phyloP scores from a whole-genome alignment of 1,284 basidiomycete genomes.

The Ustilago lituana region DNA sequence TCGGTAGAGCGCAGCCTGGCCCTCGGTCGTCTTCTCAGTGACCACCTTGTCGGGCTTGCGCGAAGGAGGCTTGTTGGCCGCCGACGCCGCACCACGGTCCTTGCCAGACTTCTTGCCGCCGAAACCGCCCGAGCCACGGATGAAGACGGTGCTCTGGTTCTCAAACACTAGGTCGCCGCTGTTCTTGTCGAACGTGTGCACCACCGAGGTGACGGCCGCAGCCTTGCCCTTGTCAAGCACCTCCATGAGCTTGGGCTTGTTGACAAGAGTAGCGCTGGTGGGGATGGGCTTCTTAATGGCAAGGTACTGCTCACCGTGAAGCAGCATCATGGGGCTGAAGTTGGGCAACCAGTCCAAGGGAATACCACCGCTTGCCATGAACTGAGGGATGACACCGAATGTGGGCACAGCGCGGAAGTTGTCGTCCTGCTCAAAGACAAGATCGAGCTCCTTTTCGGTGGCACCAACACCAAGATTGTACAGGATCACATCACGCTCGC shows the following conservation, averaged over 20 bases:
- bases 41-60: constrained; percentile 63
- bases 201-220: constrained; percentile 50
- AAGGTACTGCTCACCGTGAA: constrained; percentile 97
- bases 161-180: constrained; percentile 87
- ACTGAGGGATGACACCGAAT: constrained; percentile 96
- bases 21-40: constrained; percentile 59
- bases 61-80: constrained; percentile 80
- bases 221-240: constrained; percentile 70
- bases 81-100: constrained; percentile 89
- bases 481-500: constrained; percentile 89
- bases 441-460: constrained; percentile 87
- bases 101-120: constrained; percentile 86
- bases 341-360: constrained; percentile 88
- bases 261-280: constrained; percentile 83
- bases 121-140: constrained; percentile 94
- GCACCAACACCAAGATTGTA: constrained; percentile 98
- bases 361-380: constrained; percentile 68
- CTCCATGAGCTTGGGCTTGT: constrained; percentile 73
- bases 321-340: constrained; percentile 92
- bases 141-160: constrained; percentile 90
- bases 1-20: constrained; percentile 78
- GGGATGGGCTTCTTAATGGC: constrained; percentile 88
- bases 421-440: constrained; percentile 89
- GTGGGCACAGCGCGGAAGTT: constrained; percentile 88
- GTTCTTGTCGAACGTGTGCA: constrained; percentile 56